Percentiles rank a stretch among this genome's conserved stretches.
These are phyloP conservation scores for Sphagnum fallax DNA, from an alignment of 228 moss, liverwort and hornwort genomes.

Conservation along the genomic window DNA sequence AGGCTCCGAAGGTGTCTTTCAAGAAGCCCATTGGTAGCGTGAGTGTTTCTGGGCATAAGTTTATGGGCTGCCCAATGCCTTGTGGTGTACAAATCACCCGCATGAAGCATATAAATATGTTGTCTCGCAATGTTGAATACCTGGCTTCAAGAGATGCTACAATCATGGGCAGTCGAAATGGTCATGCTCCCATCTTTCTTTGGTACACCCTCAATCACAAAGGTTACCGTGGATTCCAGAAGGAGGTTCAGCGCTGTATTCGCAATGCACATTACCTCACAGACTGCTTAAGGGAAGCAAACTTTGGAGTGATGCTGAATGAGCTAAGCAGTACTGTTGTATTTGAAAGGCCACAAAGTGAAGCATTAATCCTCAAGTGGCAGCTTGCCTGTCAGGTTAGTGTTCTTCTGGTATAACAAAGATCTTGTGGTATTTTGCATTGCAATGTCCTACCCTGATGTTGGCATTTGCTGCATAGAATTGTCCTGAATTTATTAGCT, in stretches of 20 bases:
- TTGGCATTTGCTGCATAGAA: too few relatives aligned
- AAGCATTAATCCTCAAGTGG: conserved; percentile 58
- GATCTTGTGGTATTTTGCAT: too few relatives aligned
- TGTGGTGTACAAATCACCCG: conserved; percentile 63
- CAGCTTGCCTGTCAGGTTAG: conserved; percentile 61
- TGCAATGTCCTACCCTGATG: too few relatives aligned
- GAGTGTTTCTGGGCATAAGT: conserved; percentile 72
- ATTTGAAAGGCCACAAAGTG: conserved; percentile 52
- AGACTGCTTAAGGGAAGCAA: conserved; percentile 40
- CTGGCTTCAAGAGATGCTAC: conserved; percentile 70
- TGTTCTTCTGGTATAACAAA: too few relatives aligned
- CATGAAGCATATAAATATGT: conserved; percentile 46
- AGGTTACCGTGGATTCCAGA: conserved; percentile 59
- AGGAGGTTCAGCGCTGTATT: conserved; percentile 63
- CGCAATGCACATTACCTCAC: conserved; percentile 53
- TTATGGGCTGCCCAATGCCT: conserved; percentile 62
- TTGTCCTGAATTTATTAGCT: too few relatives aligned
- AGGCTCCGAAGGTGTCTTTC: conserved; percentile 70
- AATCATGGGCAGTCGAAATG: conserved; percentile 69
- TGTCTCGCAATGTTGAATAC: conserved; percentile 64
- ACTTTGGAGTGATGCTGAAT: conserved; percentile 57
- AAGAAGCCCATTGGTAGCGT: conserved; percentile 69
- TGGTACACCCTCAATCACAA: conserved; percentile 67
- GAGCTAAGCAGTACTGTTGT: conserved; percentile 76
- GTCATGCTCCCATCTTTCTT: conserved; percentile 62